Base-by-base conservation (phyloP, 768 basidiomycete genomes). In the Tubosaeta brunneosetosa region DNA sequence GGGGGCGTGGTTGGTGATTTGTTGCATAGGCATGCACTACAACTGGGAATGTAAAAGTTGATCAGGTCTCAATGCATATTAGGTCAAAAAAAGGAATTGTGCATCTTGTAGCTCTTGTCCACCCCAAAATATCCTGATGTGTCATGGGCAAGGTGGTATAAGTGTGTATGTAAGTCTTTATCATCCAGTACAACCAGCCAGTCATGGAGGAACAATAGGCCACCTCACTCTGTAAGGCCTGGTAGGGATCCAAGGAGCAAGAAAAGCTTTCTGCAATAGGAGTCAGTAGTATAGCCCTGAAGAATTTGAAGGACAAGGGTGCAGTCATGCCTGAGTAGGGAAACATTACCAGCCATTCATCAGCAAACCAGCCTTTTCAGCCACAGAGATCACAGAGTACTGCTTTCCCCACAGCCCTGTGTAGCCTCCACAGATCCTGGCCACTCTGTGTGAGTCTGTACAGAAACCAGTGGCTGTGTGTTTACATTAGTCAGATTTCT, bases 71-170 rank as follows among this genome's bases (percentile, higher is more conserved):
- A 13, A 0, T 37, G 11, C 59, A 60, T 57, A 17, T 51, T 50
- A 0, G 56, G 59, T 54, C 54, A 60, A 22, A 59, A 73, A 50
- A 61, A 74, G 1, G 62, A 55, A 0, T 58, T 32, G 0, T 57
- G 26, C 0, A 74, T 6, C 0, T 38, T 60, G 46, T 71, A 72
- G 0, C 61, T 52, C 51, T 76, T 71, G 14, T 63, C 51, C n/a
- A 63, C 61, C 0, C 74, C 66, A 47, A 76, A 71, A 57, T 74
- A 70, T 0, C 70, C 70, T 0, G 68, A 47, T 0, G 49, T 29
- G 48, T 73, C 62, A 44, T 73, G 73, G 0, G 65, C 67, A 2
- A 70, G 45, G 0, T 56, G 58, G 49, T 66, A 73, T 0, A 71
- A 32, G 55, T 47, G 53, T n/a, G 50, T 46, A 0, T 14, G 36